phyloP scores from a whole-genome alignment of 2,329 filamentous ascomycete genomes.

The Penicillium vulpinum region DNA sequence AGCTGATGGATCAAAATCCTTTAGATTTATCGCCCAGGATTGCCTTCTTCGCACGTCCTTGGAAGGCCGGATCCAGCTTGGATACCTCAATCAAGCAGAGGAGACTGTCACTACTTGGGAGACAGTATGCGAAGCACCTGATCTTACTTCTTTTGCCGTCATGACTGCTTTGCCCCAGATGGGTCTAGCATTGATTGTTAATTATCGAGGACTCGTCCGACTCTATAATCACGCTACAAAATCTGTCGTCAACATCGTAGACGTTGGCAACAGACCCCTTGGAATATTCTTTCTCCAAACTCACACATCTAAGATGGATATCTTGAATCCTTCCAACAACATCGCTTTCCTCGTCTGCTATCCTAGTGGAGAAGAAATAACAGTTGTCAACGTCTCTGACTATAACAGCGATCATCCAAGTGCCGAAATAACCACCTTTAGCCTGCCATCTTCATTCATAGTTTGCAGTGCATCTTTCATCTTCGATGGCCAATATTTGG shows the following conservation, averaged over 20 bases:
- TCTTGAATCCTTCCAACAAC: not conserved
- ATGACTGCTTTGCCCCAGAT: slow-evolving; percentile 31
- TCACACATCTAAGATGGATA: slow-evolving; percentile 3
- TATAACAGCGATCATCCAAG: slow-evolving; percentile 40
- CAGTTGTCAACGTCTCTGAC: slow-evolving; percentile 28
- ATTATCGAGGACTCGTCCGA: slow-evolving; percentile 33
- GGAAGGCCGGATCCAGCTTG: slow-evolving; percentile 35
- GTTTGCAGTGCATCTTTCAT: slow-evolving; percentile 53
- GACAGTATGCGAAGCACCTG: slow-evolving; percentile 29
- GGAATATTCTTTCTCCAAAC: slow-evolving; percentile 28
- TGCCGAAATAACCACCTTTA: slow-evolving; percentile 24
- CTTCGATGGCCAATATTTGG: slow-evolving; percentile 34
- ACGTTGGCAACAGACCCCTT: slow-evolving; percentile 31
- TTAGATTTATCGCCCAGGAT: slow-evolving; percentile 37
- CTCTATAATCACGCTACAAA: slow-evolving; percentile 37
- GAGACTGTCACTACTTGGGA: slow-evolving; percentile 28
- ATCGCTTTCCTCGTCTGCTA: slow-evolving; percentile 33
- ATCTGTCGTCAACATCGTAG: slow-evolving; percentile 28
- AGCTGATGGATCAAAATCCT: slow-evolving; percentile 27
- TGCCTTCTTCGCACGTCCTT: slow-evolving; percentile 35
- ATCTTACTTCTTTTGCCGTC: slow-evolving; percentile 33
- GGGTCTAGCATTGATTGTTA: slow-evolving; percentile 39
- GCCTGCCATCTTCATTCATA: slow-evolving; percentile 48
- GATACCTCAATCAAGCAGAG: slow-evolving; percentile 15
- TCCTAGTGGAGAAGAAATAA: slow-evolving; percentile 26